Evolutionary conservation across 2,329 filamentous ascomycete species (phyloP), one percentile per base, ranked within the genome.

Genomic region (Coniochaeta sp.): DNA sequence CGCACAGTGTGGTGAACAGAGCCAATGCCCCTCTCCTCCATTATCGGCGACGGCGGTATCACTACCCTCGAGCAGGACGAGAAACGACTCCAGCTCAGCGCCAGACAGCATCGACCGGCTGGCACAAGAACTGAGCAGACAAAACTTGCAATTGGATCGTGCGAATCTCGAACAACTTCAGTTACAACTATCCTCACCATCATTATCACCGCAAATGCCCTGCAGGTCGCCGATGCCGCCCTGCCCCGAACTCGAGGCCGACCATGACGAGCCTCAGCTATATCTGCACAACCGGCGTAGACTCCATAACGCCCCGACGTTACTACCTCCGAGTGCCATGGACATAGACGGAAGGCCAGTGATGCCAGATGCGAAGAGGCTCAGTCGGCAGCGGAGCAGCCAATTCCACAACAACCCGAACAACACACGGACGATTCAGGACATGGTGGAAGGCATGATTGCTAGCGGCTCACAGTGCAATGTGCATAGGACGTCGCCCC

Each of bases 71-170:
- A 42, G 16, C 14, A 27, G 30, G 28, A 14, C 32, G 18, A 14
- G 38, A 24, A 10, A 7, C 2, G 48, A 50, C 49, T 26, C 16
- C 13, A 42, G 22, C 5, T n/a, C 35, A 2, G 28, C 28, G 4
- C 47, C 28, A 8, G 20, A 32, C 28, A 33, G 28, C 30, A 49
- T 58, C 30, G 57, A 61, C 38, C 56, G 42, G 4, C 45, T 60
- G 51, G 56, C 55, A 10, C 56, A 53, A 35, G 58, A 57, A 18
- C 51, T 58, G 40, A 60, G 59, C 56, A 53, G 45, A 31, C 60
- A 62, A 26, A 55, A 57, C 49, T 31, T 61, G 31, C 55, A 56
- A 51, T 50, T 50, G 42, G 38, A 48, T 35, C 46, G 27, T 24
- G 48, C 31, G 8, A 16, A 13, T 26, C 26, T 27, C 16, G 38